These are phyloP conservation scores for Ramaria sp. DNA, from an alignment of 768 basidiomycete species.

Conservation along the genomic window DNA sequence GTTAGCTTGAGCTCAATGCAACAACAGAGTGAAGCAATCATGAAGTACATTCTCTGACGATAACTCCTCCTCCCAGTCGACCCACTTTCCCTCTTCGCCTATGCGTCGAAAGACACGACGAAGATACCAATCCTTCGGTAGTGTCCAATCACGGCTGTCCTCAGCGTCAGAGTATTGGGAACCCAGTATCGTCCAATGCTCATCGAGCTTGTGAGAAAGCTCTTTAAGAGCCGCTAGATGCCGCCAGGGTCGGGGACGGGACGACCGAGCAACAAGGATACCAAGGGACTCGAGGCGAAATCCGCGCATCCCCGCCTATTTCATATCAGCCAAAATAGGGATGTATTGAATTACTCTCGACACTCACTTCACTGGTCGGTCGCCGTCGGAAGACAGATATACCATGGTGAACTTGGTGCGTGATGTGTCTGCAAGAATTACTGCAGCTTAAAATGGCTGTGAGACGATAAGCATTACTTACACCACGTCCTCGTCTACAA, in stretches of 20 bases:
- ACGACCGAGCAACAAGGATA: slow-evolving; percentile 54
- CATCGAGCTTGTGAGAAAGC: slow-evolving; percentile 36
- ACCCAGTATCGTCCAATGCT: neutral
- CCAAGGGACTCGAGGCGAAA: slow-evolving; percentile 73
- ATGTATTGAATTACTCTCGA: neutral
- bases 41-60: neutral
- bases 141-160: slow-evolving; percentile 2
- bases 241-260: slow-evolving; percentile 62
- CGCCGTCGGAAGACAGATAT: slow-evolving; percentile 67
- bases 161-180: slow-evolving; percentile 22
- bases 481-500: slow-evolving; percentile 73
- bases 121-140: slow-evolving; percentile 8
- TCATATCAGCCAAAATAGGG: neutral
- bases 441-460: neutral
- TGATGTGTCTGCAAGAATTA: slow-evolving; percentile 57
- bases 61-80: slow-evolving; percentile 12
- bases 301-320: slow-evolving; percentile 54
- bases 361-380: slow-evolving; percentile 39
- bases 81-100: slow-evolving; percentile 6
- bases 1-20: slow-evolving; percentile 14
- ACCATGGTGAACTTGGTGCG: slow-evolving; percentile 55
- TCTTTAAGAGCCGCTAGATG: slow-evolving; percentile 56
- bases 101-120: slow-evolving; percentile 7
- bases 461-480: slow-evolving; percentile 25
- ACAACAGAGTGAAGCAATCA: neutral